Evolutionary conservation across 495 filamentous ascomycete species (phyloP).

Genomic region (Aspergillus biplanus): DNA sequence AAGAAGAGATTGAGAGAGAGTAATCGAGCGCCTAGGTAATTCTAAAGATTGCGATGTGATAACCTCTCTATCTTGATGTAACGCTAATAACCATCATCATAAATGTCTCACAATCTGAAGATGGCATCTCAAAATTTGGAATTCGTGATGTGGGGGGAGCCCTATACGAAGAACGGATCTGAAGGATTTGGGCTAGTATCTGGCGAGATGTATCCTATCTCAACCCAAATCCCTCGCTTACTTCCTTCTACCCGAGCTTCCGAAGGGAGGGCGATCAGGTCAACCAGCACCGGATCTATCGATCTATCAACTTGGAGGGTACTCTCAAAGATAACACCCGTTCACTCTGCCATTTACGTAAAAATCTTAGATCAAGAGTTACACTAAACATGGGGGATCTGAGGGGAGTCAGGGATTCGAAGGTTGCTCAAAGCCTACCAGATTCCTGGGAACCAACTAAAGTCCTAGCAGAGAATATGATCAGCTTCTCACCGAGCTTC

Average conservation of each 20-base stretch:
- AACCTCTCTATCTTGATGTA: not conserved
- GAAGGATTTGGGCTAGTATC: not conserved
- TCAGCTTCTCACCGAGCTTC: not conserved
- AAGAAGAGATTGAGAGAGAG: not conserved
- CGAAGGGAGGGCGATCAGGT: not conserved
- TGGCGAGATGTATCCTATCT: not conserved
- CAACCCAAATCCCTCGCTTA: not conserved
- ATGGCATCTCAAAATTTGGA: not conserved
- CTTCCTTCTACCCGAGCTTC: not conserved
- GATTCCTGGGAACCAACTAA: not conserved
- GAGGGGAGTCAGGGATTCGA: not conserved
- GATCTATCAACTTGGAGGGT: not conserved
- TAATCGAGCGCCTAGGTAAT: not conserved
- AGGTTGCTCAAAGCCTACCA: not conserved
- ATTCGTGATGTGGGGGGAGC: not conserved
- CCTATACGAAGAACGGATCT: not conserved
- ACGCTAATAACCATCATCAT: not conserved
- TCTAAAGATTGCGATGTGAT: not conserved
- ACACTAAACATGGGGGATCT: not conserved
- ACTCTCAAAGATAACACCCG: conserved; percentile 6
- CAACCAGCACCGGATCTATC: not conserved
- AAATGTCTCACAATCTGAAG: not conserved
- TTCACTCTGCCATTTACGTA: conserved; percentile 11
- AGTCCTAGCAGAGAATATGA: not conserved
- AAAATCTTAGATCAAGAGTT: conserved; percentile 10